A percentile compares a stretch with the other conserved stretches of the same genome.
Evolutionary conservation across 371 early-diverging fungal genomes (phyloP).

Genomic region (Circinella minor): DNA sequence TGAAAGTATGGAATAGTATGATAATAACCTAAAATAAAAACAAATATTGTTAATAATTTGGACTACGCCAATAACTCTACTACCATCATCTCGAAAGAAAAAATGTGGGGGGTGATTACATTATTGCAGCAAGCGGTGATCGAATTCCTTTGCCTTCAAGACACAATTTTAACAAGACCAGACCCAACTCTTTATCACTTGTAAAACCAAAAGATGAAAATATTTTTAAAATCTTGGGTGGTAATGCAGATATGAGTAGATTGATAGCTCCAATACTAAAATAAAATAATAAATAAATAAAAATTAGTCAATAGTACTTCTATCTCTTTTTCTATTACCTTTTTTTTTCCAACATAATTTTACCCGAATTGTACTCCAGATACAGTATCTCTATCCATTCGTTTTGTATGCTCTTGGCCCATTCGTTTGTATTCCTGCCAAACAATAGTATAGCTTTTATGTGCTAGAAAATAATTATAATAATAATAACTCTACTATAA

Average conservation of each 20-base stretch:
- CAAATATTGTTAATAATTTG: background rate
- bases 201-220: slow-evolving; percentile 62
- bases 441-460: slow-evolving; percentile 48
- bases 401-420: slow-evolving; percentile 45
- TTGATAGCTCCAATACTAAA: slow-evolving; percentile 60
- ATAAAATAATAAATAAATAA: too few relatives aligned
- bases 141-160: slow-evolving; percentile 59
- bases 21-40: slow-evolving; percentile 20
- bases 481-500: too few relatives aligned
- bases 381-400: slow-evolving; percentile 50
- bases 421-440: slow-evolving; percentile 57
- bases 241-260: slow-evolving; percentile 60
- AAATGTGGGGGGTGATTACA: slow-evolving; percentile 36
- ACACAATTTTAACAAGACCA: slow-evolving; percentile 57
- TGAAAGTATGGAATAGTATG: slow-evolving; percentile 32
- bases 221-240: slow-evolving; percentile 59
- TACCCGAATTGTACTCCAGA: slow-evolving; percentile 49
- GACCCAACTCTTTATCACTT: slow-evolving; percentile 65
- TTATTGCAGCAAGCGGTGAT: slow-evolving; percentile 61
- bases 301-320: too few relatives aligned
- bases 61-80: too few relatives aligned
- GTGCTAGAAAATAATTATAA: slow-evolving; percentile 26
- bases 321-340: too few relatives aligned
- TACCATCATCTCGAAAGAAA: background rate
- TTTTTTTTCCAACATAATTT: too few relatives aligned